Evolutionary conservation across 2,329 filamentous ascomycete species (phyloP).

Genomic region (Beauveria varroae): DNA sequence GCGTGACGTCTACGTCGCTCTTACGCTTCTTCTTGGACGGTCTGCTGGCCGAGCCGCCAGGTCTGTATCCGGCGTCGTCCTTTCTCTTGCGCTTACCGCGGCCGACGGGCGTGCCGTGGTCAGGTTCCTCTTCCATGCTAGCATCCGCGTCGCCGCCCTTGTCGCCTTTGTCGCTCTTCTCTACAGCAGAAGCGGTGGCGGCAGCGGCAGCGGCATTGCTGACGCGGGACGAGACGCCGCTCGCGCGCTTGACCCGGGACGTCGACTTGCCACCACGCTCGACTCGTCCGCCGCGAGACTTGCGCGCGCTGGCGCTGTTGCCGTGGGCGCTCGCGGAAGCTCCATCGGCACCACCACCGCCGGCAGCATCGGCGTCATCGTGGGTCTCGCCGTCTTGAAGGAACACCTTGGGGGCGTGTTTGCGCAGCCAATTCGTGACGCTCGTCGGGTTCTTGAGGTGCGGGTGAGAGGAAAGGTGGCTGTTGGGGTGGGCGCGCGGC

Average conservation of each 20-base stretch:
- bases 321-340: neutral
- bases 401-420: slow-evolving; percentile 78
- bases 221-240: slow-evolving; percentile 17
- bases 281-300: slow-evolving; percentile 26
- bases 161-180: slow-evolving; percentile 16
- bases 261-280: slow-evolving; percentile 32
- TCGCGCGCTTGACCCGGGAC: slow-evolving; percentile 29
- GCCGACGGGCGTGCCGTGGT: slow-evolving; percentile 25
- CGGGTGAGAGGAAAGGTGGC: slow-evolving; percentile 31
- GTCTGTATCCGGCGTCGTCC: slow-evolving; percentile 52
- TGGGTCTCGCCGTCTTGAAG: slow-evolving; percentile 61
- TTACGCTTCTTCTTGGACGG: slow-evolving; percentile 53
- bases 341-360: slow-evolving; percentile 24
- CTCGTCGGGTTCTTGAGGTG: slow-evolving; percentile 68
- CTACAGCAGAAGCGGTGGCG: slow-evolving; percentile 14
- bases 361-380: slow-evolving; percentile 22
- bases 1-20: slow-evolving; percentile 38
- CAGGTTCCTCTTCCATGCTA: slow-evolving; percentile 34
- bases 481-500: slow-evolving; percentile 34
- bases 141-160: slow-evolving; percentile 23
- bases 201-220: slow-evolving; percentile 26
- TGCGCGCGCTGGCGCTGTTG: slow-evolving; percentile 23
- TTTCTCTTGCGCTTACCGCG: slow-evolving; percentile 47
- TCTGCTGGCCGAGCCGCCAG: slow-evolving; percentile 46
- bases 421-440: slow-evolving; percentile 91